Evolutionary conservation across 106 monocot genomes (phyloP).

Genomic region (Vanilla planifolia): DNA sequence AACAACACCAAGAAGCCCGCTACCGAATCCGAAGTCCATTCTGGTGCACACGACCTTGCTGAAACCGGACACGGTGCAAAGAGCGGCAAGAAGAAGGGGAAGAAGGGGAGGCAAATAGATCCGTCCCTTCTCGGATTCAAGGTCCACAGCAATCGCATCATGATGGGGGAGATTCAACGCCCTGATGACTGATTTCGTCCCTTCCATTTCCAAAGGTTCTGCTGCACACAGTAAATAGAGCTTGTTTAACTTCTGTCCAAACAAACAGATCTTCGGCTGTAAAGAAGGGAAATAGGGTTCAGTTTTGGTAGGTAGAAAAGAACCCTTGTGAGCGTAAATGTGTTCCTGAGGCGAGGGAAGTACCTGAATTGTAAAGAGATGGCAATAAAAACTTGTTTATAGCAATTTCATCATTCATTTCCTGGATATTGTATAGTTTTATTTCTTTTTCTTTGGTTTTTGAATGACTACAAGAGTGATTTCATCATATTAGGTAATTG

Average conservation of each 20-base stretch:
- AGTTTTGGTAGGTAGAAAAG: constrained; percentile 2
- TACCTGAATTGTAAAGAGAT: too few relatives aligned
- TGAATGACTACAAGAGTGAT: too few relatives aligned
- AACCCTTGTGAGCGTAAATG: too few relatives aligned
- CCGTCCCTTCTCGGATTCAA: constrained; percentile 77
- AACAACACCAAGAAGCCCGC: constrained; percentile 25
- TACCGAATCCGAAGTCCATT: constrained; percentile 6
- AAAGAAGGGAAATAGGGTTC: constrained; percentile 7
- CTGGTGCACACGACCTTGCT: constrained; percentile 8
- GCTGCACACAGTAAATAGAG: too few relatives aligned
- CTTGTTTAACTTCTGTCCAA: background rate
- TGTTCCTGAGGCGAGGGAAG: too few relatives aligned
- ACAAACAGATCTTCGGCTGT: background rate
- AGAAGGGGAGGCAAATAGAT: constrained; percentile 76
- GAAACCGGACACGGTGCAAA: constrained; percentile 17
- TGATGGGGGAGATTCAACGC: constrained; percentile 91
- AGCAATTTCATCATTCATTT: too few relatives aligned
- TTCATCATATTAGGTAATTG: too few relatives aligned
- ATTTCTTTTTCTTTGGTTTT: too few relatives aligned
- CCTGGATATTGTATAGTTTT: too few relatives aligned
- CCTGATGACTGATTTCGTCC: constrained; percentile 25
- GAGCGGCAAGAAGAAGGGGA: constrained; percentile 52
- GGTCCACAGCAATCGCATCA: constrained; percentile 76
- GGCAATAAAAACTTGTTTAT: too few relatives aligned
- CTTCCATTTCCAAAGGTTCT: background rate